Evolutionary conservation across 352 stramenopile species (phyloP).

Genomic region (Pseudoperonospora humuli): DNA sequence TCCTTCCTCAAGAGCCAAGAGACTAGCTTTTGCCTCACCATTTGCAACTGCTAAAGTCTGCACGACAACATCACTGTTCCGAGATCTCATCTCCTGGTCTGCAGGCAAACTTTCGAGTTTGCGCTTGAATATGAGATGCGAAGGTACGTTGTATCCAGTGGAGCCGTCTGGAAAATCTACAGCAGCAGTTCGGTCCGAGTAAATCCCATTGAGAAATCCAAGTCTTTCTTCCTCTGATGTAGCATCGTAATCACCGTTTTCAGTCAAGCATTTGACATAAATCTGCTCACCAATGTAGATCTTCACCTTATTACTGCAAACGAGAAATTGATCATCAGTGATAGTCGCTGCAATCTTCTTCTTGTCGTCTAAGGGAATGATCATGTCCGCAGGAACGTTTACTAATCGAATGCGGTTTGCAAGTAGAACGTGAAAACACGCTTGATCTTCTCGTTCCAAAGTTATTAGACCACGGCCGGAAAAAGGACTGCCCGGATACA

Average conservation of each 20-base stretch:
- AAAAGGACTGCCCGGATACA: conserved; percentile 68
- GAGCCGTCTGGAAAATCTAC: conserved; percentile 72
- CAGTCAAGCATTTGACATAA: conserved; percentile 40
- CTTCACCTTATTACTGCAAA: conserved; percentile 51
- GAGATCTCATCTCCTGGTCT: conserved; percentile 53
- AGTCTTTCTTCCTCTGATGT: conserved; percentile 50
- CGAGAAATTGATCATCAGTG: conserved; percentile 63
- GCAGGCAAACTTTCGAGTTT: conserved; percentile 29
- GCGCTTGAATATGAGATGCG: conserved; percentile 48
- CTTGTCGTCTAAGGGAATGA: conserved; percentile 52
- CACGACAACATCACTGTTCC: conserved; percentile 77
- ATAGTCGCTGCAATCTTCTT: conserved; percentile 46
- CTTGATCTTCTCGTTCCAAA: conserved; percentile 27
- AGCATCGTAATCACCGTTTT: conserved; percentile 39
- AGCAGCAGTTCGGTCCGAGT: conserved; percentile 62
- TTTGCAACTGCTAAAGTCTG: conserved; percentile 25
- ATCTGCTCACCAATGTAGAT: conserved; percentile 77
- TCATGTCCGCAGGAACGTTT: conserved; percentile 59
- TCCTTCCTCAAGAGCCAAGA: conserved; percentile 45
- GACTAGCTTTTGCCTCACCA: not conserved
- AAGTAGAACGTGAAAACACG: conserved; percentile 53
- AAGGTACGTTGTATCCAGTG: conserved; percentile 58
- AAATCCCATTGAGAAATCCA: conserved; percentile 66
- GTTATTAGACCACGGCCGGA: conserved; percentile 54
- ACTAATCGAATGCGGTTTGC: conserved; percentile 59